Base-by-base conservation (phyloP, 108 stramenopile species). In the Nitzschia sp. region DNA sequence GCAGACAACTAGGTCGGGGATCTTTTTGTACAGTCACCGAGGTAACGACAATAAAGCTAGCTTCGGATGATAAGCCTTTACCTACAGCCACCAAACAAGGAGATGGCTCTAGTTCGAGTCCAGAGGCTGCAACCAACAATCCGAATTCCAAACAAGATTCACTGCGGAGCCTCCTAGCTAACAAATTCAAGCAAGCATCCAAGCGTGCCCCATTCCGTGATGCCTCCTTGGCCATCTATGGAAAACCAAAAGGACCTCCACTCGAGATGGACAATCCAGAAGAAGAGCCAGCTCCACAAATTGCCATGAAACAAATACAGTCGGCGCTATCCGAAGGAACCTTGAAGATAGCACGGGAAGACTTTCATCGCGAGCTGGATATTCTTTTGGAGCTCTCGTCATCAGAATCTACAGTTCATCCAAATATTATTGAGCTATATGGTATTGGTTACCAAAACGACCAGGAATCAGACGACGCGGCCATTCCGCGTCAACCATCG, bases 401-500 rank as follows among this genome's bases (percentile, higher is more conserved):
- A 29, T 58, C 57, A 10, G 10, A n/a, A 17, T 1, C 53, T 20
- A 9, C 15, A 6, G 20, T n/a, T 6, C 72, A 73, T 44, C 64
- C 64, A 9, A 57, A 73, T 43, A 73, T 73, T 42, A 66, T 73
- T 9, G 55, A 63, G 50, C 51, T 73, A 8, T 54, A 59, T 60
- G 72, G 63, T 7, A 43, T 73, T n/a, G 57, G 61, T 7, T 42
- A 19, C 9, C 65, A 17, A 12, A 21, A 63, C 0, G 48, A 51
- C 3, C 3, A 26, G 11, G 21, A 51, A 0, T 37, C 46, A 10
- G 46, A 41, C 22, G 22, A 56, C 19, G 29, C 46, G 17, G 6
- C 46, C 14, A 17, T 48, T 3, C 46, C 46, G 6, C 17, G 14
- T 66, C 77, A 43, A 72, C 80, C 57, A 69, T 80, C 53, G 42